Evolutionary conservation across 345 rosid genomes (phyloP).

Genomic region (Citrus cavaleriei): DNA sequence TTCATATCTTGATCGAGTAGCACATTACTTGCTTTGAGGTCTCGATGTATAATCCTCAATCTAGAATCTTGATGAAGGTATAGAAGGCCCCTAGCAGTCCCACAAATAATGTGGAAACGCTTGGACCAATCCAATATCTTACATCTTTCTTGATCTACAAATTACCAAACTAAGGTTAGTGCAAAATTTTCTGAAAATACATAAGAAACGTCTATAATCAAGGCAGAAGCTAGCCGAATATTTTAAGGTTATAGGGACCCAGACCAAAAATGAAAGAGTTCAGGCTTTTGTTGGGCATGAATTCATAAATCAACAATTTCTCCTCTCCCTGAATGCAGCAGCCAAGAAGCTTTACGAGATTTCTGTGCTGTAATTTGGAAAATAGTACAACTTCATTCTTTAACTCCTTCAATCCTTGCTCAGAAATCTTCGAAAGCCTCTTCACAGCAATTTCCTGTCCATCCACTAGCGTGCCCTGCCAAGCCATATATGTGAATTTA

Average conservation of each 20-base stretch:
- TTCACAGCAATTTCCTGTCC: conserved; percentile 38
- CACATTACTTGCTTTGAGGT: conserved; percentile 37
- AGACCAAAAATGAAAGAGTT: too few species aligned
- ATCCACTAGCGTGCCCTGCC: conserved; percentile 35
- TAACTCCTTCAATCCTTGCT: conserved; percentile 44
- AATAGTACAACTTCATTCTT: conserved; percentile 29
- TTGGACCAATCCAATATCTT: conserved; percentile 29
- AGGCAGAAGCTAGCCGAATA: not conserved
- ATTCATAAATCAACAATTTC: conserved; percentile 31
- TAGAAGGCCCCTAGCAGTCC: conserved; percentile 29
- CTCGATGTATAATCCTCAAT: conserved; percentile 38
- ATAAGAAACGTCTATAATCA: too few species aligned
- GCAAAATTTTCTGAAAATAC: too few species aligned
- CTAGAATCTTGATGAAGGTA: conserved; percentile 49
- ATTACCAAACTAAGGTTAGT: not conserved
- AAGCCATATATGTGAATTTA: not conserved
- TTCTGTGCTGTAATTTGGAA: conserved; percentile 39
- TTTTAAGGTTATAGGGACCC: conserved; percentile 10
- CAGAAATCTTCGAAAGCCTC: not conserved
- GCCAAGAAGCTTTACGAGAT: conserved; percentile 43
- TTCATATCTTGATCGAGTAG: conserved; percentile 38
- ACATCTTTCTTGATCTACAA: conserved; percentile 9
- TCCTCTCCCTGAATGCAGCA: conserved; percentile 30
- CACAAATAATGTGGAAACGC: conserved; percentile 32
- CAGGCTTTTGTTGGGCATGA: conserved; percentile 25